phyloP scores from a whole-genome alignment of 176 grass and related monocot genomes.

The Aegilops tauschii region DNA sequence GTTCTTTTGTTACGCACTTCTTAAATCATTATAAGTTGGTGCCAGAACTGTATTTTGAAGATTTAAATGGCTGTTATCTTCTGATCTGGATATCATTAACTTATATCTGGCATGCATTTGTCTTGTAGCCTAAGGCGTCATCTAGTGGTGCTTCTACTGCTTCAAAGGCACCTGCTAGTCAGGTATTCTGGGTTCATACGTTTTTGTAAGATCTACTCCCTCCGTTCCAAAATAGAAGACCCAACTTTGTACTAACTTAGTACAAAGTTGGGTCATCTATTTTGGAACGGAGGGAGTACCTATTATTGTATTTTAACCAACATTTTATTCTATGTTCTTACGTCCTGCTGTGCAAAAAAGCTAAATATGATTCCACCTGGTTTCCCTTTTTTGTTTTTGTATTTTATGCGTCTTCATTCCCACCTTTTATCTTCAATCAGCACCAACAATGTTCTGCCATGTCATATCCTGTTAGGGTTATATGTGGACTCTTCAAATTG shows the following conservation, averaged over 20 bases:
- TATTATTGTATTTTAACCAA: slow-evolving; percentile 4
- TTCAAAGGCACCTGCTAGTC: slow-evolving; percentile 45
- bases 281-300: no score
- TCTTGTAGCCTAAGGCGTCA: slow-evolving; percentile 61
- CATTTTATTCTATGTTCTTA: not conserved
- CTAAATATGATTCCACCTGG: not conserved
- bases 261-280: no score
- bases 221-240: no score
- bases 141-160: slow-evolving; percentile 64
- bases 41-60: not conserved
- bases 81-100: slow-evolving; percentile 8
- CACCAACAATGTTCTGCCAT: not conserved
- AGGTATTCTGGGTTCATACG: slow-evolving; percentile 21
- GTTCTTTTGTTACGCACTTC: not conserved
- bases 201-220: not conserved
- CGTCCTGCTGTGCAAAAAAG: not conserved
- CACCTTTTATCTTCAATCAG: not conserved
- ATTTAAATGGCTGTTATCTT: not conserved
- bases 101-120: slow-evolving; percentile 7
- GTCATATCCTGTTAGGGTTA: not conserved
- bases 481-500: not conserved
- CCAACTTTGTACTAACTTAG: no score
- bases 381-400: not conserved
- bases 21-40: not conserved
- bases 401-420: not conserved